A percentile compares a stretch with the other conserved stretches of the same genome.
phyloP scores from a whole-genome alignment of 1,139 yeast genomes.

The Yamadazyma trypodendri region DNA sequence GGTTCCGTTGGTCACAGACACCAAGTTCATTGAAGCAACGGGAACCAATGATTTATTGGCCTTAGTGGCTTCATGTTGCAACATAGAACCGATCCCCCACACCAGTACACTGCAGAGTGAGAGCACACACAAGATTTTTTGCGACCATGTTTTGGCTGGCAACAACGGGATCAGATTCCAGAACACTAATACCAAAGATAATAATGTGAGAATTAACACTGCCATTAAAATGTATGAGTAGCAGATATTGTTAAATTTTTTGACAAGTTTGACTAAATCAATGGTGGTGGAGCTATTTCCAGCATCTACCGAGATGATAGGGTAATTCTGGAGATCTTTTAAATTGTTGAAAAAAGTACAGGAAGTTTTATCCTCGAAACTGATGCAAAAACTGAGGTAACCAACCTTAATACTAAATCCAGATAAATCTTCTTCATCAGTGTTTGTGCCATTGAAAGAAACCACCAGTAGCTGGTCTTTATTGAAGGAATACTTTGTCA shows the following conservation, averaged over 20 bases:
- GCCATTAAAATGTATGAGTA: constrained; percentile 57
- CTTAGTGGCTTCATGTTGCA: constrained; percentile 60
- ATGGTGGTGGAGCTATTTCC: constrained; percentile 16
- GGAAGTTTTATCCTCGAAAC: constrained; percentile 22
- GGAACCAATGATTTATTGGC: constrained; percentile 45
- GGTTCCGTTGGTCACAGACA: constrained; percentile 46
- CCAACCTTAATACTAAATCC: constrained; percentile 46
- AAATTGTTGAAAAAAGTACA: constrained; percentile 34
- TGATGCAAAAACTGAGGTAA: constrained; percentile 51
- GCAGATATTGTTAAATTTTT: constrained; percentile 42
- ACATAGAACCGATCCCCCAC: constrained; percentile 72
- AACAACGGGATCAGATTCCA: constrained; percentile 49
- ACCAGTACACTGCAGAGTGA: constrained; percentile 42
- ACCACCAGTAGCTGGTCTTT: constrained; percentile 36
- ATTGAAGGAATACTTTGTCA: constrained; percentile 48
- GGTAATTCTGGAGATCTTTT: constrained; percentile 19
- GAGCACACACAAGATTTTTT: constrained; percentile 32
- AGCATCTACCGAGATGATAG: constrained; percentile 23
- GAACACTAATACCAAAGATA: constrained; percentile 38
- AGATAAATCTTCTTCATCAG: constrained; percentile 15
- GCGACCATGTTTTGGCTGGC: constrained; percentile 41
- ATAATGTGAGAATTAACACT: constrained; percentile 42
- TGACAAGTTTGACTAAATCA: constrained; percentile 42
- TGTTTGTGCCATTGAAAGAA: constrained; percentile 11
- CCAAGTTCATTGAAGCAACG: constrained; percentile 51